phyloP scores from a whole-genome alignment of 2,329 filamentous ascomycete species.

The Ophiocordyceps camponoti-leonardi region DNA sequence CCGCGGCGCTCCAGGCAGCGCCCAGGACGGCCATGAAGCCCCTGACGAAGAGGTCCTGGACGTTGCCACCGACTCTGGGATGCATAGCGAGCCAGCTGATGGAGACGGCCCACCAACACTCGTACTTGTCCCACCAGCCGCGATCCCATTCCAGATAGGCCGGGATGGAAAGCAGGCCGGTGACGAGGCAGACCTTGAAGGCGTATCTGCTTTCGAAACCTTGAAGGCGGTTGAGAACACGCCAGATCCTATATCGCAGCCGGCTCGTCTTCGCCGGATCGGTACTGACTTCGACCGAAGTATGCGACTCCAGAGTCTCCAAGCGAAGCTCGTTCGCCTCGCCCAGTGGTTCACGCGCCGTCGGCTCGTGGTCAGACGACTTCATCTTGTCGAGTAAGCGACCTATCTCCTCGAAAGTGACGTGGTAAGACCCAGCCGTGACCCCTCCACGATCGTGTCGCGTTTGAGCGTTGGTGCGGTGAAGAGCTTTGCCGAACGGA shows the following conservation, averaged over 20 bases:
- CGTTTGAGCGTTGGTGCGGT: conserved; percentile 37
- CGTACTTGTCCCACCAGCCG: conserved; percentile 36
- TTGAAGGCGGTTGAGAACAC: conserved; percentile 31
- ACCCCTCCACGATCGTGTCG: conserved; percentile 41
- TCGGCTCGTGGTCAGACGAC: conserved; percentile 17
- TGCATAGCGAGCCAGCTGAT: conserved; percentile 37
- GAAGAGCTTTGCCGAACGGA: conserved; percentile 32
- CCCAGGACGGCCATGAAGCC: conserved; percentile 30
- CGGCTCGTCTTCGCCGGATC: conserved; percentile 19
- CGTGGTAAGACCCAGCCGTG: conserved; percentile 32
- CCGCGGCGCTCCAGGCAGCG: conserved; percentile 35
- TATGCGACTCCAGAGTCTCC: conserved; percentile 11
- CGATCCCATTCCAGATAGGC: conserved; percentile 28
- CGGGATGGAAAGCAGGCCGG: conserved; percentile 32
- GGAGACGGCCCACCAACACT: conserved; percentile 41
- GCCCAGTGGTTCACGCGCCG: conserved; percentile 6
- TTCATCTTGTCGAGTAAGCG: conserved; percentile 25
- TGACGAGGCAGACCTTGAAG: conserved; percentile 35
- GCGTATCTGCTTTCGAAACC: conserved; percentile 41
- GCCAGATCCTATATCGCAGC: conserved; percentile 30
- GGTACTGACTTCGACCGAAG: conserved; percentile 21
- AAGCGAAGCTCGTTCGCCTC: conserved; percentile 4
- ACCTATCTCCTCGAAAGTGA: conserved; percentile 26
- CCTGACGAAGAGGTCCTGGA: conserved; percentile 38
- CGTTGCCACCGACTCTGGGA: conserved; percentile 34